phyloP scores from a whole-genome alignment of 176 grass and related monocot species.

The Canna indica region DNA sequence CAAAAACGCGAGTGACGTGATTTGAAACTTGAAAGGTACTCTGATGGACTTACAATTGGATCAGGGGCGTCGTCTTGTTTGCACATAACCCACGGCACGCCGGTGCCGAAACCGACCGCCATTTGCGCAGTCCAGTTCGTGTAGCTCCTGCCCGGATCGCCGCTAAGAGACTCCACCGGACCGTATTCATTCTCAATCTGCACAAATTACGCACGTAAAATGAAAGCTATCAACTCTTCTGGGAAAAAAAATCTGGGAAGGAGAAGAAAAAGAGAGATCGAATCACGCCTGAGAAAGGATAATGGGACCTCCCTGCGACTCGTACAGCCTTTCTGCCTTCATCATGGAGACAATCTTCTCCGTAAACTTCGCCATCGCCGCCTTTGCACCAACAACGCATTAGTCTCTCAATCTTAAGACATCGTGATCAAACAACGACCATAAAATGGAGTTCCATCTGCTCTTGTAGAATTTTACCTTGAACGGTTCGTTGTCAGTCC shows the following conservation, averaged over 20 bases:
- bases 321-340: slow-evolving; percentile 68
- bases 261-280: no score
- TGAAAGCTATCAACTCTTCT: no score
- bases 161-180: slow-evolving; percentile 53
- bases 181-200: slow-evolving; percentile 94
- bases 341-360: slow-evolving; percentile 78
- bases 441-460: not conserved
- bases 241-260: no score
- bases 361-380: slow-evolving; percentile 60
- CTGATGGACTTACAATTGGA: slow-evolving; percentile 44
- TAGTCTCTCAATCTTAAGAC: no score
- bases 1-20: no score
- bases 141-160: slow-evolving; percentile 47
- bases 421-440: not conserved
- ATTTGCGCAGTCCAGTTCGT: slow-evolving; percentile 75
- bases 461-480: slow-evolving; percentile 38
- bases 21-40: no score
- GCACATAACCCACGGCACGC: slow-evolving; percentile 98
- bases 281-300: slow-evolving; percentile 89
- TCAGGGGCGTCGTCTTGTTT: slow-evolving; percentile 93
- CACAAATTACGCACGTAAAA: not conserved
- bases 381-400: slow-evolving; percentile 22
- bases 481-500: slow-evolving; percentile 87
- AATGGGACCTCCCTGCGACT: slow-evolving; percentile 82
- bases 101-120: slow-evolving; percentile 69